Percentiles rank a stretch among this genome's conserved stretches.
Conservation (phyloP, 306 rosid species). For the Ormosia semicastrata region DNA sequence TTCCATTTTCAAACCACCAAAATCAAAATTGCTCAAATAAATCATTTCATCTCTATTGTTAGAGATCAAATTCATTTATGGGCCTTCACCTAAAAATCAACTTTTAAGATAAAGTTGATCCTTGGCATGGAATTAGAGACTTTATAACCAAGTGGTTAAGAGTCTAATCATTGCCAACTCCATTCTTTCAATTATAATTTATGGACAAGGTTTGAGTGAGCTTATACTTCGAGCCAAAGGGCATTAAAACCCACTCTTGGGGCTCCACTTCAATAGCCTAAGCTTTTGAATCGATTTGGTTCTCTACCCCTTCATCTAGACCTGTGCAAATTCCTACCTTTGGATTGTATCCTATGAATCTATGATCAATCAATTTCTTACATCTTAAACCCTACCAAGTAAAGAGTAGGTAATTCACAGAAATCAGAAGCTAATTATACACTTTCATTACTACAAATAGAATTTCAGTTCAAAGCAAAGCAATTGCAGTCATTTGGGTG, state of each 20-base stretch:
- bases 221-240: neutral
- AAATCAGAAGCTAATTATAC: neutral
- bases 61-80: neutral
- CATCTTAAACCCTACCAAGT: neutral
- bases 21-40: conserved; percentile 4
- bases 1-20: neutral
- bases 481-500: neutral
- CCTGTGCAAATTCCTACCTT: neutral
- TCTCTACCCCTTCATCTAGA: neutral
- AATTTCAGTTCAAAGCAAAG: conserved; percentile 3
- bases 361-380: neutral
- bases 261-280: neutral
- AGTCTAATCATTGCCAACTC: neutral
- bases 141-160: neutral
- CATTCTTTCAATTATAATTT: conserved; percentile 8
- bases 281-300: neutral
- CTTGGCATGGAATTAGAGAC: neutral
- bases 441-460: neutral
- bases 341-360: neutral
- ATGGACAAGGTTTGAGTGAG: neutral
- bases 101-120: neutral
- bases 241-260: neutral
- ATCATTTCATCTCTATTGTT: neutral
- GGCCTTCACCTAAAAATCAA: neutral
- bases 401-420: neutral